These are phyloP conservation scores for Lophiotrema nucula DNA, from an alignment of 495 filamentous ascomycete genomes.

Conservation along the genomic window DNA sequence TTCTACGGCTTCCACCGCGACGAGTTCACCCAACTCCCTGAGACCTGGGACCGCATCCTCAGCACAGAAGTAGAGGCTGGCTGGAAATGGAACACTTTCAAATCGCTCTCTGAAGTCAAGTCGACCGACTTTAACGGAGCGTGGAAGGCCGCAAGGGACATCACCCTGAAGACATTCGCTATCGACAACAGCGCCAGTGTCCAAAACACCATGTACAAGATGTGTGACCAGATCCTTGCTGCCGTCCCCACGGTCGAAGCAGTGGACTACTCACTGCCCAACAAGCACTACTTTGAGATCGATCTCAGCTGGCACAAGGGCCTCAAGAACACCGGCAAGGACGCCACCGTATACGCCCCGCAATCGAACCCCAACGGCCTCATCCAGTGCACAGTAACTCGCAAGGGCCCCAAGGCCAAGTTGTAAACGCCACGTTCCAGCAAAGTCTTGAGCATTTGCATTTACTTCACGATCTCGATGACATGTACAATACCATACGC, in stretches of 20 bases:
- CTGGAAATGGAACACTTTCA: conserved; percentile 81
- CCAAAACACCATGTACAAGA: conserved; percentile 98
- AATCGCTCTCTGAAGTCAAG: conserved; percentile 65
- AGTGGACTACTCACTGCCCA: conserved; percentile 83
- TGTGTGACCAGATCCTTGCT: conserved; percentile 84
- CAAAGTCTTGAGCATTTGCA: neutral
- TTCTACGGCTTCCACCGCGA: conserved; percentile 93
- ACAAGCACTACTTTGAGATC: conserved; percentile 99
- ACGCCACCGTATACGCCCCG: conserved; percentile 93
- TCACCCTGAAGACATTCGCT: conserved; percentile 91
- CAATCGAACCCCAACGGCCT: conserved; percentile 91
- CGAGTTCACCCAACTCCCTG: conserved; percentile 84
- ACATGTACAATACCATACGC: conserved; percentile 9
- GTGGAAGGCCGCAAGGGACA: conserved; percentile 70
- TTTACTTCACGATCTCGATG: conserved; percentile 9
- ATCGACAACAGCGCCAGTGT: conserved; percentile 87
- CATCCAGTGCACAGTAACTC: conserved; percentile 89
- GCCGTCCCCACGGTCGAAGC: conserved; percentile 67
- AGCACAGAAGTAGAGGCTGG: conserved; percentile 84
- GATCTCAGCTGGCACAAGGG: conserved; percentile 97
- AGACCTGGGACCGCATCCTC: conserved; percentile 92
- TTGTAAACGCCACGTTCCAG: conserved; percentile 35
- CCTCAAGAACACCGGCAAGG: conserved; percentile 91
- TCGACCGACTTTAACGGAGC: conserved; percentile 70
- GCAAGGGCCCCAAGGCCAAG: conserved; percentile 48